phyloP scores from a whole-genome alignment of 768 basidiomycete species.

The Galerina marginata region DNA sequence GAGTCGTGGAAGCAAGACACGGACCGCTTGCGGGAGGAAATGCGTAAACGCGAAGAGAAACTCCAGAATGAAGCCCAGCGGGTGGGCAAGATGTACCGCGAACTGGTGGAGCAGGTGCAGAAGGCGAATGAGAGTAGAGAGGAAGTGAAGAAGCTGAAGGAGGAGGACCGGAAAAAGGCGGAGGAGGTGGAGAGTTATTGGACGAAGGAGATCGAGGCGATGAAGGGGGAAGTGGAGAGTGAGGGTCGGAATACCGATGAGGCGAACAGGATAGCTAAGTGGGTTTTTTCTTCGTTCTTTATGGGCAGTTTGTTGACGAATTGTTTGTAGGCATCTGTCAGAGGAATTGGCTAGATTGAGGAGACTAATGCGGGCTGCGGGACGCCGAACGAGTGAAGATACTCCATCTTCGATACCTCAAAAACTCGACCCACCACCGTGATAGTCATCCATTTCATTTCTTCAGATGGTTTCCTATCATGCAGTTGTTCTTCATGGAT shows the following conservation, averaged over 20 bases:
- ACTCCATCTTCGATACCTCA: conserved; percentile 6
- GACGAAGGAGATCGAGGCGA: conserved; percentile 55
- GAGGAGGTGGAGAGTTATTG: conserved; percentile 68
- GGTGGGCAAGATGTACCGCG: conserved; percentile 70
- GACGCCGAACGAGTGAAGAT: conserved; percentile 22
- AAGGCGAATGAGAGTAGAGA: conserved; percentile 49
- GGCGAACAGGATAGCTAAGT: conserved; percentile 69
- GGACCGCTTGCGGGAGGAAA: conserved; percentile 73
- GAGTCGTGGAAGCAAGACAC: conserved; percentile 79
- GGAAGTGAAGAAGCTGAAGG: conserved; percentile 54
- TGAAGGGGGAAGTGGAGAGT: conserved; percentile 60
- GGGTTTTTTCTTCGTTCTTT: conserved; percentile 4
- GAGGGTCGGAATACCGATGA: conserved; percentile 60
- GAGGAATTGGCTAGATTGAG: conserved; percentile 69
- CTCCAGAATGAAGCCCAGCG: conserved; percentile 70
- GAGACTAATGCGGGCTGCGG: conserved; percentile 69
- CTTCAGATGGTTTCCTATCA: neutral
- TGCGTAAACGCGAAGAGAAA: conserved; percentile 75
- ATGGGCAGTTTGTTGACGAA: neutral
- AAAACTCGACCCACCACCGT: conserved; percentile 18
- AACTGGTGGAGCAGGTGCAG: conserved; percentile 67
- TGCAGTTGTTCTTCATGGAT: neutral
- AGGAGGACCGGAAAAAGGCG: conserved; percentile 52
- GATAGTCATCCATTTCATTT: neutral
- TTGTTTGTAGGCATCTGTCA: conserved; percentile 52